Percentiles rank a stretch among this genome's conserved stretches.
phyloP scores from a whole-genome alignment of 345 rosid genomes.

The Brassica incana region DNA sequence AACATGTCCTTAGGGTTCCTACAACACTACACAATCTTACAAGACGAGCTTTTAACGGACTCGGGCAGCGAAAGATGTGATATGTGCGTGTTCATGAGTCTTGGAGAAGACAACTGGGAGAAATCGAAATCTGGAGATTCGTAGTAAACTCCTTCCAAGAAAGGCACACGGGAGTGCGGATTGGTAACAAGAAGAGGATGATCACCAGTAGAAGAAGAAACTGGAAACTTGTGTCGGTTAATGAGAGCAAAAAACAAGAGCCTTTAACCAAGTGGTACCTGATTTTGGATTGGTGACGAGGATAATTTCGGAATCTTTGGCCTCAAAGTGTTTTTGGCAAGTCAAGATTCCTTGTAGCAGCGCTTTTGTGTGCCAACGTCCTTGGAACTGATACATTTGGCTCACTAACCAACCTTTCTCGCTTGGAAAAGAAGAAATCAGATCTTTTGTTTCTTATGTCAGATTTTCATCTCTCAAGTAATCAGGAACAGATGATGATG shows the following conservation, averaged over 20 bases:
- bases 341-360: conserved; percentile 20
- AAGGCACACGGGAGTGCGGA: conserved; percentile 59
- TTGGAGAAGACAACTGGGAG: conserved; percentile 37
- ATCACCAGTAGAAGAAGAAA: conserved; percentile 5
- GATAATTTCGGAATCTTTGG: conserved; percentile 46
- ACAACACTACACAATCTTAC: conserved; percentile 57
- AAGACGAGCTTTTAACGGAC: conserved; percentile 38
- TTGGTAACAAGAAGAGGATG: conserved; percentile 54
- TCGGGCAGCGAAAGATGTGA: conserved; percentile 42
- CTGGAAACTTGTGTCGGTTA: conserved; percentile 36
- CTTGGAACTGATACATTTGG: conserved; percentile 46
- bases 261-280: conserved; percentile 65
- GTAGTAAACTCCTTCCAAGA: conserved; percentile 42
- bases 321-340: conserved; percentile 47
- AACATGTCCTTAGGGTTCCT: conserved; percentile 62
- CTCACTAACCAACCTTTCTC: conserved; percentile 48
- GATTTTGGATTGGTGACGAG: conserved; percentile 54
- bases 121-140: conserved; percentile 19
- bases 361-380: conserved; percentile 43
- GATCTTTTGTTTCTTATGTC: conserved; percentile 41
- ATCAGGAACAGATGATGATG: conserved; percentile 2
- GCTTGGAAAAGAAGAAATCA: conserved; percentile 45
- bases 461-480: conserved; percentile 1
- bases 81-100: conserved; percentile 50
- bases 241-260: conserved; percentile 50